Evolutionary conservation across 1,284 basidiomycete genomes (phyloP).

Genomic region (Cerioporus squamosus): DNA sequence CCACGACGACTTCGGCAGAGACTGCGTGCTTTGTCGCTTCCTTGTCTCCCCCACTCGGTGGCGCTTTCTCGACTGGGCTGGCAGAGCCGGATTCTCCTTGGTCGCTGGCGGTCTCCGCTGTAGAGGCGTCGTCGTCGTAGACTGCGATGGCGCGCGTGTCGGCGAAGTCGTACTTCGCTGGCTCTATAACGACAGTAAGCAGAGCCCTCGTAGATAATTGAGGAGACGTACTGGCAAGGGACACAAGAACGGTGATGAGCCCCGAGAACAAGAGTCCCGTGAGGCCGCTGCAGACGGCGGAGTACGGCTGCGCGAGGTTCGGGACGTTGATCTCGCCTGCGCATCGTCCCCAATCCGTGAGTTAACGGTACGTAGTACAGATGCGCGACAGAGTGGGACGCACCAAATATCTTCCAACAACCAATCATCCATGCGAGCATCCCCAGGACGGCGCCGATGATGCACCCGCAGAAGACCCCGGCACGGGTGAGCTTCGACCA

Average conservation of each 20-base stretch:
- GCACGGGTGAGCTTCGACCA: slow-evolving; percentile 50
- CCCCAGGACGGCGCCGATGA: slow-evolving; percentile 46
- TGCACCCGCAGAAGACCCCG: slow-evolving; percentile 46
- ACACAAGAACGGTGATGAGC: slow-evolving; percentile 44
- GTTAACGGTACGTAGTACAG: neutral
- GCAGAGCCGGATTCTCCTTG: slow-evolving; percentile 18
- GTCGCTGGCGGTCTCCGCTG: neutral
- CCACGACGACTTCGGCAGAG: neutral
- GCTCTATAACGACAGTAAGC: slow-evolving; percentile 32
- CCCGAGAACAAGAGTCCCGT: slow-evolving; percentile 51
- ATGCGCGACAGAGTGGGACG: neutral
- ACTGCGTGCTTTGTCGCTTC: neutral
- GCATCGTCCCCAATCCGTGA: neutral
- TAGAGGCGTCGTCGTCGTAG: slow-evolving; percentile 30
- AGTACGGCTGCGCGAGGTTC: slow-evolving; percentile 51
- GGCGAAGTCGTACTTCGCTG: slow-evolving; percentile 51
- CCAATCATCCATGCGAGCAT: slow-evolving; percentile 58
- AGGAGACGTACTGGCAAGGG: slow-evolving; percentile 44
- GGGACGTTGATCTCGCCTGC: slow-evolving; percentile 46
- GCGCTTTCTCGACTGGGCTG: neutral
- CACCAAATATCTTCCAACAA: slow-evolving; percentile 54
- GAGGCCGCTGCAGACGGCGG: slow-evolving; percentile 51
- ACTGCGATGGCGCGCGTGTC: slow-evolving; percentile 47
- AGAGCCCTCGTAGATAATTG: too few relatives aligned
- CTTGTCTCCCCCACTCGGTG: slow-evolving; percentile 8